Conservation (phyloP, 164 flowering plant genomes). For the Nymphaea colorata region DNA sequence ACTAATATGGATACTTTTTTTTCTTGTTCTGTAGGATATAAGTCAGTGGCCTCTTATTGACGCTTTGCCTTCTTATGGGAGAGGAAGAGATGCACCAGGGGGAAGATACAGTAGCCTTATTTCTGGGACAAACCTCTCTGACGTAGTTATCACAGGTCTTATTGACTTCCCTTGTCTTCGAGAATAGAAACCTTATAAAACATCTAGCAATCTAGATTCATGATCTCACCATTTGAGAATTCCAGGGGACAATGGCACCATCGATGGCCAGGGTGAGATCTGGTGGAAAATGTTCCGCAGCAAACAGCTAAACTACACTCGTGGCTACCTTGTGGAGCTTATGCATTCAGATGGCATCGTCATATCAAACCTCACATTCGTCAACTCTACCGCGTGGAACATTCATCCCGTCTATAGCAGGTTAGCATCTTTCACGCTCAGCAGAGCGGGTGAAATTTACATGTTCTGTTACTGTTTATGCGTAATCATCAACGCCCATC, state of each 20-base stretch:
- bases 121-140: conserved; percentile 62
- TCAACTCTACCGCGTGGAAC: conserved; percentile 72
- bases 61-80: conserved; percentile 65
- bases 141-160: conserved; percentile 65
- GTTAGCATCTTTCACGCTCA: conserved; percentile 19
- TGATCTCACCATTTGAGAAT: background rate
- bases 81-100: conserved; percentile 56
- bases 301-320: conserved; percentile 32
- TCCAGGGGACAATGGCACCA: conserved; percentile 68
- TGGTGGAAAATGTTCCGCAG: conserved; percentile 59
- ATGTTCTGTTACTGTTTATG: background rate
- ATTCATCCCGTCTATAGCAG: conserved; percentile 75
- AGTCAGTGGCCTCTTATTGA: conserved; percentile 43
- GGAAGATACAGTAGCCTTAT: conserved; percentile 54
- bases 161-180: background rate
- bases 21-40: conserved; percentile 24
- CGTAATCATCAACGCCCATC: background rate
- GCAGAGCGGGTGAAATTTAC: background rate
- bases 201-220: background rate
- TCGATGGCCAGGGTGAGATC: conserved; percentile 59
- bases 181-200: too few species aligned
- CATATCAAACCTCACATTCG: conserved; percentile 45
- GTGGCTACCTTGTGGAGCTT: conserved; percentile 60
- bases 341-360: conserved; percentile 44
- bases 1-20: too few species aligned